Evolutionary conservation across 2,329 filamentous ascomycete species (phyloP).

Genomic region (Ophiosphaerella herpotricha): DNA sequence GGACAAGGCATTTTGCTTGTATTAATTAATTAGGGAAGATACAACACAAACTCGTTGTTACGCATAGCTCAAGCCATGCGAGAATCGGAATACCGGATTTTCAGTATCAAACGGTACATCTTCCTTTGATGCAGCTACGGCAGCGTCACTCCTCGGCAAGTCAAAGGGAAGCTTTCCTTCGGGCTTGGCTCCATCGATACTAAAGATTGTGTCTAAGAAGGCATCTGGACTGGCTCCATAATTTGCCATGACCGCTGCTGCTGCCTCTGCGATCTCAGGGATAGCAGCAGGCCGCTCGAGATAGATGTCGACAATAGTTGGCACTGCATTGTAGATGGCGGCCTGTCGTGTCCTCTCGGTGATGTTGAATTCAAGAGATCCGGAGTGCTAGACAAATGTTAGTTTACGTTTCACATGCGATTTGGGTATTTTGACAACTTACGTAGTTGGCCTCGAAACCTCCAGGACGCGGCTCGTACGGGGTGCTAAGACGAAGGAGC

Average conservation of each 20-base stretch:
- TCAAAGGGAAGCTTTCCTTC: constrained; percentile 55
- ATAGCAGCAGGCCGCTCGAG: constrained; percentile 53
- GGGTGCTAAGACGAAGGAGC: constrained; percentile 47
- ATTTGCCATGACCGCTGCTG: constrained; percentile 47
- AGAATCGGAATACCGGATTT: constrained; percentile 43
- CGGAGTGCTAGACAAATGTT: constrained; percentile 33
- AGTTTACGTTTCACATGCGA: neutral
- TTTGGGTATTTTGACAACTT: neutral
- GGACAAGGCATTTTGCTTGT: neutral
- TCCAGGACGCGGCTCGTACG: constrained; percentile 49
- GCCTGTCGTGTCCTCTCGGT: constrained; percentile 47
- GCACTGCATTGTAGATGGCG: constrained; percentile 46
- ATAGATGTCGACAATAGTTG: constrained; percentile 51
- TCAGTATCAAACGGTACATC: constrained; percentile 47
- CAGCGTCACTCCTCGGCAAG: constrained; percentile 51
- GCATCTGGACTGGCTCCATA: constrained; percentile 50
- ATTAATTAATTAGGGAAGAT: neutral
- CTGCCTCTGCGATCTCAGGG: constrained; percentile 48
- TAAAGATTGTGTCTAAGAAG: constrained; percentile 52
- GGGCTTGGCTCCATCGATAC: constrained; percentile 42
- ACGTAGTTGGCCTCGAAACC: constrained; percentile 47
- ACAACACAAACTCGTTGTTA: neutral
- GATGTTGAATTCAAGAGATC: constrained; percentile 49
- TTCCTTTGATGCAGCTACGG: constrained; percentile 45
- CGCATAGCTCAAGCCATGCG: constrained; percentile 42